These are phyloP conservation scores for Fusarium tjaetaba DNA, from an alignment of 2,329 filamentous ascomycete genomes.

Conservation along the genomic window DNA sequence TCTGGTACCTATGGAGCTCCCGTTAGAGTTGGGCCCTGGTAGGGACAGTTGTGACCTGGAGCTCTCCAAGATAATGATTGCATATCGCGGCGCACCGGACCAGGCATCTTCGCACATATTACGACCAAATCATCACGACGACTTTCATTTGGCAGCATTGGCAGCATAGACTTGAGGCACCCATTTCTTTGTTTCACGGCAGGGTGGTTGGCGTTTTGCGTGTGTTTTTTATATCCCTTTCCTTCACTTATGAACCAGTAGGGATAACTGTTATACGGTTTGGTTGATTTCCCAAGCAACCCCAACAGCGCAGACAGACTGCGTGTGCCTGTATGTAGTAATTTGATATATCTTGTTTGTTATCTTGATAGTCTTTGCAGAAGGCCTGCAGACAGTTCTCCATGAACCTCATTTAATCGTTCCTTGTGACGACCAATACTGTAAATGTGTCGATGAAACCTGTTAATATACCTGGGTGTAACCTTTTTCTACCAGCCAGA, in stretches of 20 bases:
- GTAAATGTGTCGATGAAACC: not conserved
- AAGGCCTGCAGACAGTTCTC: not conserved
- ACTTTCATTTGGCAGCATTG: constrained; percentile 48
- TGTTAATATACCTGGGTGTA: not conserved
- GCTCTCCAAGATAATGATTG: constrained; percentile 29
- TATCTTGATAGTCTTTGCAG: not conserved
- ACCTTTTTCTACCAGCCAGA: not conserved
- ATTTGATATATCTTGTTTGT: constrained; percentile 22
- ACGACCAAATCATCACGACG: constrained; percentile 49
- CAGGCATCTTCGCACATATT: constrained; percentile 42
- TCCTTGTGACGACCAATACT: not conserved
- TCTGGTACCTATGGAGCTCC: constrained; percentile 68
- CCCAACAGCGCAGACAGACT: constrained; percentile 25
- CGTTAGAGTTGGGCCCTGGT: constrained; percentile 72
- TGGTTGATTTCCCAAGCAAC: constrained; percentile 14
- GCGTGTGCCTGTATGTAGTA: constrained; percentile 41
- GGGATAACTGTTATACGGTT: constrained; percentile 34
- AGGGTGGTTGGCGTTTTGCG: constrained; percentile 48
- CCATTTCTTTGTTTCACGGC: constrained; percentile 42
- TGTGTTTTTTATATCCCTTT: constrained; percentile 48
- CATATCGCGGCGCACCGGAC: constrained; percentile 42
- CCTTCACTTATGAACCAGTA: constrained; percentile 33
- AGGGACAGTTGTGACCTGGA: constrained; percentile 35
- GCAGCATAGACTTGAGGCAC: constrained; percentile 51
- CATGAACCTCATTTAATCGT: not conserved